A percentile compares a stretch with the other conserved stretches of the same genome.
Evolutionary conservation across 1,284 basidiomycete genomes (phyloP).

Genomic region (Phenoliferia sp.): DNA sequence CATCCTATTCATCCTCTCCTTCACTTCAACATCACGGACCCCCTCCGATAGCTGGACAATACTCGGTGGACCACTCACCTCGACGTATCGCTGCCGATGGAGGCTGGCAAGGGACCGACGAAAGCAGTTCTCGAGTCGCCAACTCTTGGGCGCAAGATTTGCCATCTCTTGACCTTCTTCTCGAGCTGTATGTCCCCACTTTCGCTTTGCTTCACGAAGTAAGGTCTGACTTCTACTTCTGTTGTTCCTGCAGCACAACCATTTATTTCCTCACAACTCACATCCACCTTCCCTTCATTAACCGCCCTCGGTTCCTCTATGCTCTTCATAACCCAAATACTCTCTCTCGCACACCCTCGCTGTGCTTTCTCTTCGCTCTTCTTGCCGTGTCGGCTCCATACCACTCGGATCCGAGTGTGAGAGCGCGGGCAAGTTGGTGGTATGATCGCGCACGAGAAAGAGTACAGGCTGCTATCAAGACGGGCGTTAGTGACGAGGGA

Average conservation of each 20-base stretch:
- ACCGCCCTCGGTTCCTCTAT: conserved; percentile 31
- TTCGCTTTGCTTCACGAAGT: neutral
- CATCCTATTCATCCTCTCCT: neutral
- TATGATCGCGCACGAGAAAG: conserved; percentile 20
- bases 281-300: conserved; percentile 27
- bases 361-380: conserved; percentile 27
- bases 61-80: no score
- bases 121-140: neutral
- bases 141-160: conserved; percentile 9
- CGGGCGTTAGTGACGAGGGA: conserved; percentile 1
- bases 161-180: conserved; percentile 21
- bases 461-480: conserved; percentile 23
- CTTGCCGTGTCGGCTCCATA: conserved; percentile 26
- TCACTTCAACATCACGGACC: neutral
- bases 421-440: conserved; percentile 6
- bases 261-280: conserved; percentile 29
- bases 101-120: neutral
- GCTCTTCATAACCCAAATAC: conserved; percentile 23
- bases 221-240: neutral
- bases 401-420: conserved; percentile 18
- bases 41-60: no score
- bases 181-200: conserved; percentile 22
- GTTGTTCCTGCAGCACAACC: conserved; percentile 2
- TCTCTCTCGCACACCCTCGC: conserved; percentile 20
- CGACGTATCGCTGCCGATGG: no score